Base-by-base conservation (phyloP, 352 stramenopile species). In the Phytophthora ramorum region DNA sequence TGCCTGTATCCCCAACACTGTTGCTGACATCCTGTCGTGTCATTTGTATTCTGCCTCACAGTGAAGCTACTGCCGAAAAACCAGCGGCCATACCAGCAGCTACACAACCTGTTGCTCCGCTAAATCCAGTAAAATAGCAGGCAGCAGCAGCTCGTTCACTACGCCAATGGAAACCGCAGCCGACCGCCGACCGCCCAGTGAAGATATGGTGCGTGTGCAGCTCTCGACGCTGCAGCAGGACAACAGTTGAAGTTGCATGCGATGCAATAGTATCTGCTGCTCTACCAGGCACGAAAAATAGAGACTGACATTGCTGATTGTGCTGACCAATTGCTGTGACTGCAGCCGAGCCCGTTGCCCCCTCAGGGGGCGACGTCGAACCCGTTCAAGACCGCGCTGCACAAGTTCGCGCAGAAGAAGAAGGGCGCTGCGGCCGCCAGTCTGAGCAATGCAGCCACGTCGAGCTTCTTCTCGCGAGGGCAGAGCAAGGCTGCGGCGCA, bases 321-420 rank as follows among this genome's bases (percentile, higher is more conserved):
- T 22, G 19, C 19, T 43, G 14, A 5, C 4, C 1, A 7, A 55
- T 51, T 45, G 35, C 26, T 51, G 45, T 28, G 34, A 20, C 16
- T 46, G 37, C 55, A 84, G 70, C 35, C 72, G 30, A 78, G 58
- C 32, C 49, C 66, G 28, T 76, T 69, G 10, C 54, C 65, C 32
- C 26, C 65, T 10, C 59, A 69, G 12, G 65, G 60, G 45, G 28
- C 63, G 24, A 87, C 80, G 35, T 86, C 81, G 9, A 93, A 91
- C 57, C 79, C 81, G 38, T 93, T 95, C 55, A 85, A 85, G 56
- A 89, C 80, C 53, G 87, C 83, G 44, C 69, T 95, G 50, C 83
- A 95, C 71, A 95, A 95, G 52, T 91, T 95, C 46, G 53, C 66
- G n/a, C 79, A 89, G 56, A 95, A 93, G 70, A 87, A 93, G 50